Conservation (phyloP, 768 basidiomycete genomes). For the Chalciporus sphaerocephalus region DNA sequence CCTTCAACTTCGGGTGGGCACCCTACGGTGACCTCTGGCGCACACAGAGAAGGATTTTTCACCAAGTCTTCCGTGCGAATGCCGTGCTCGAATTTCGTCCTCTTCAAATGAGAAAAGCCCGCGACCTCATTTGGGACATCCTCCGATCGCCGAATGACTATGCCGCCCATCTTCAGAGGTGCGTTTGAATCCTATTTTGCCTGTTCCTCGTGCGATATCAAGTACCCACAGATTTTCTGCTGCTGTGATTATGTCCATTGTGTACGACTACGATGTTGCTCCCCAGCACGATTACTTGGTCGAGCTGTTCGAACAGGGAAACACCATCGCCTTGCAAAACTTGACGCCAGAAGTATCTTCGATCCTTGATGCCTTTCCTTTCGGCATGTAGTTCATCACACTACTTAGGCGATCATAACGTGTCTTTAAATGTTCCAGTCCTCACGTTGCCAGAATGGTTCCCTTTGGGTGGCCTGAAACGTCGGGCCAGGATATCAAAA, state of each 20-base stretch:
- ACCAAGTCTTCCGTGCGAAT: slow-evolving; percentile 22
- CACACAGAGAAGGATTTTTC: slow-evolving; percentile 19
- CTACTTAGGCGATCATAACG: too few species aligned
- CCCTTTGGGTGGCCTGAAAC: slow-evolving; percentile 27
- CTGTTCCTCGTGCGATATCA: too few species aligned
- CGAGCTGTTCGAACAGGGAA: slow-evolving; percentile 34
- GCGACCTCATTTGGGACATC: slow-evolving; percentile 16
- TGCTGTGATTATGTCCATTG: slow-evolving; percentile 36
- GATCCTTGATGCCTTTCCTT: slow-evolving; percentile 20
- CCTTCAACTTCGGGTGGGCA: slow-evolving; percentile 17
- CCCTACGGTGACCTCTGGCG: slow-evolving; percentile 24
- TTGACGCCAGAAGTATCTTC: slow-evolving; percentile 14
- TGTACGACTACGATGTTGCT: slow-evolving; percentile 38
- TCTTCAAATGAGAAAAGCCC: slow-evolving; percentile 18
- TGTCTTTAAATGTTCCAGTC: slow-evolving; percentile 7
- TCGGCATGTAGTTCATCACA: slow-evolving; percentile 9
- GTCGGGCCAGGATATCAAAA: slow-evolving; percentile 12
- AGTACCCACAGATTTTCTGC: slow-evolving; percentile 27
- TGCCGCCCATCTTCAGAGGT: slow-evolving; percentile 11
- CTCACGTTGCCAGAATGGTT: slow-evolving; percentile 23
- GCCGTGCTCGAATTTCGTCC: slow-evolving; percentile 11
- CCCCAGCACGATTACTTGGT: slow-evolving; percentile 36
- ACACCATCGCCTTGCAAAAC: slow-evolving; percentile 12
- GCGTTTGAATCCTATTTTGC: neutral
- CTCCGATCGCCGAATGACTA: slow-evolving; percentile 8